Conservation (phyloP, 257 asterid genomes). For the Salvia miltiorrhiza region DNA sequence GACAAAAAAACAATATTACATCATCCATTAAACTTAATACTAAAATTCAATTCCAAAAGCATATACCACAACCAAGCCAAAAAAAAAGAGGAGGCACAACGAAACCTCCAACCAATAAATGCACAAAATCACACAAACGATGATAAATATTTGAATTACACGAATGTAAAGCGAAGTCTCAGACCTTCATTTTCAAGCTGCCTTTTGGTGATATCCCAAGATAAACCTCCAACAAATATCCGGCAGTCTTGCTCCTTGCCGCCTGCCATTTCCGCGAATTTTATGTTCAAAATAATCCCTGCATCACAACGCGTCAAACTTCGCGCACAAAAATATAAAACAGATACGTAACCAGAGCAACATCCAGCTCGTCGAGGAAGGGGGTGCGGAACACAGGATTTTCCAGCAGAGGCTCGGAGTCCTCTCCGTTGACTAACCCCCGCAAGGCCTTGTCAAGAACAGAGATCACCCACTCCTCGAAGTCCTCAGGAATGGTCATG, state of each 20-base stretch:
- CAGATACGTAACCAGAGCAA: too few relatives aligned
- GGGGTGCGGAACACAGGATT: too few relatives aligned
- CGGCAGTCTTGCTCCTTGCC: conserved; percentile 80
- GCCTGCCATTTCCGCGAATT: conserved; percentile 50
- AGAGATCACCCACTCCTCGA: too few relatives aligned
- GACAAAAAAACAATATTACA: background rate
- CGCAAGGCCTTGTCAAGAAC: too few relatives aligned
- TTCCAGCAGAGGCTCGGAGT: too few relatives aligned
- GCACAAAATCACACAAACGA: background rate
- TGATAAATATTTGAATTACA: background rate
- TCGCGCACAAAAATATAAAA: conserved; percentile 8
- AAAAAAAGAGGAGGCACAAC: too few relatives aligned
- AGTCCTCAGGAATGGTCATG: too few relatives aligned
- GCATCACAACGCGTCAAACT: conserved; percentile 14
- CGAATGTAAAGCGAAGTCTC: background rate
- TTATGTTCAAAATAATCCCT: background rate
- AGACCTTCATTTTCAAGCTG: conserved; percentile 92
- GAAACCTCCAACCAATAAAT: background rate
- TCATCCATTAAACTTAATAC: background rate
- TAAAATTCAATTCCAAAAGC: background rate
- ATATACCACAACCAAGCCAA: background rate
- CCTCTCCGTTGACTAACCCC: too few relatives aligned
- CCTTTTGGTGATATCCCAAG: conserved; percentile 83
- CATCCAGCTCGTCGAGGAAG: too few relatives aligned
- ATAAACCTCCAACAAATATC: conserved; percentile 85